Conservation (phyloP, 139 green algal genomes). For the Eudorina sp. region DNA sequence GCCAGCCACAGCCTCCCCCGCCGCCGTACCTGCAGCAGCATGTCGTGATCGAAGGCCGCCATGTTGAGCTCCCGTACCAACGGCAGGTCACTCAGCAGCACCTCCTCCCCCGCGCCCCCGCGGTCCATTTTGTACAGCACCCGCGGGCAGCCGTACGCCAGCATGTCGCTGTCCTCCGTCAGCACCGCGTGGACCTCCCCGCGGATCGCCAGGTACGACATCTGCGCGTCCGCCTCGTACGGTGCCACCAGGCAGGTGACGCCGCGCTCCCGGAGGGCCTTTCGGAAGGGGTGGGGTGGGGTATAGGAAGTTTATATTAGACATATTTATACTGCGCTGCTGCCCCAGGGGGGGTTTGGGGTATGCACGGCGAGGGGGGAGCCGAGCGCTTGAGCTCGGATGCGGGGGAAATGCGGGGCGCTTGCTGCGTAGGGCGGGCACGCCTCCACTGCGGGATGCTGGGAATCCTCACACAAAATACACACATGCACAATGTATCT, state of each 20-base stretch:
- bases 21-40: slow-evolving; percentile 87
- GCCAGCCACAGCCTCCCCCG: not conserved
- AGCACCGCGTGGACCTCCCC: slow-evolving; percentile 89
- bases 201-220: slow-evolving; percentile 88
- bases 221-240: slow-evolving; percentile 98
- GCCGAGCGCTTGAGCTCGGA: too few species aligned
- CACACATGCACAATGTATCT: too few species aligned
- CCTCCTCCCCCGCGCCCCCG: slow-evolving; percentile 82
- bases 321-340: too few species aligned
- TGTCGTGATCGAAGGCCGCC: slow-evolving; percentile 82
- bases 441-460: too few species aligned
- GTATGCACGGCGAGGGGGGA: too few species aligned
- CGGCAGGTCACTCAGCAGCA: slow-evolving; percentile 76
- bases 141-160: slow-evolving; percentile 93
- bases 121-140: slow-evolving; percentile 98
- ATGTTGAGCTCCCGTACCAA: slow-evolving; percentile 72
- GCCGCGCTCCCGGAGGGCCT: slow-evolving; percentile 74
- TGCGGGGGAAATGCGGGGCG: too few species aligned
- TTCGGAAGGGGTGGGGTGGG: too few species aligned
- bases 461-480: too few species aligned
- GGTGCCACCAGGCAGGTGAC: slow-evolving; percentile 94
- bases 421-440: too few species aligned
- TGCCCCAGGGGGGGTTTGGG: too few species aligned
- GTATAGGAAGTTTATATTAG: too few species aligned
- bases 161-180: slow-evolving; percentile 97